phyloP scores from a whole-genome alignment of 176 grass and related monocot genomes.

The Neostapfia colusana region DNA sequence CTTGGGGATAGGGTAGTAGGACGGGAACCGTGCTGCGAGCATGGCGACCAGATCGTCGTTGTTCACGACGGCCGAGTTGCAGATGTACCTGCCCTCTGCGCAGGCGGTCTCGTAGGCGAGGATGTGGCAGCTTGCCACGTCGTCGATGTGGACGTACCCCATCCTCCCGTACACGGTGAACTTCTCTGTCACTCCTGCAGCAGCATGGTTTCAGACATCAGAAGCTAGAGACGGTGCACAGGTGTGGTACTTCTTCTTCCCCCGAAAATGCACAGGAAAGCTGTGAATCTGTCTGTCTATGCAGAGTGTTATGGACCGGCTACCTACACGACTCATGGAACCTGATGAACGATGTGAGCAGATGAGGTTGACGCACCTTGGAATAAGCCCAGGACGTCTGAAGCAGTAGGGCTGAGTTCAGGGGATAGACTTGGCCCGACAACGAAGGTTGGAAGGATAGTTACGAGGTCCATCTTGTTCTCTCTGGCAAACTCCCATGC shows the following conservation, averaged over 20 bases:
- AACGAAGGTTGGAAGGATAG: conserved; percentile 75
- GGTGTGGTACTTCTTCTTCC: neutral
- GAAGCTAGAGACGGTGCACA: neutral
- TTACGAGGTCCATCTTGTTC: conserved; percentile 76
- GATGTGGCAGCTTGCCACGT: conserved; percentile 81
- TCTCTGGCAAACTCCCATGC: conserved; percentile 87
- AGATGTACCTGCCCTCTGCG: conserved; percentile 75
- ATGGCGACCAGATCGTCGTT: conserved; percentile 45
- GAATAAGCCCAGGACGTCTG: conserved; percentile 66
- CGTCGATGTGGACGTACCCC: conserved; percentile 93
- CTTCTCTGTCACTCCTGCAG: conserved; percentile 60
- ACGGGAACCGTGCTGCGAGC: conserved; percentile 64
- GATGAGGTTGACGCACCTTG: conserved; percentile 41
- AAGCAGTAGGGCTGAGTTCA: conserved; percentile 60
- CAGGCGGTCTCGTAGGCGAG: conserved; percentile 60
- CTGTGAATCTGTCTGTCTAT: too few species aligned
- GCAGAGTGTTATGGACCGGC: neutral
- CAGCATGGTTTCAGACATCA: conserved; percentile 14
- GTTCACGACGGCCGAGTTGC: conserved; percentile 68
- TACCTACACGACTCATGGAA: neutral
- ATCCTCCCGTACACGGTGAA: conserved; percentile 81
- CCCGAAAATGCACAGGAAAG: neutral
- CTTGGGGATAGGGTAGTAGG: conserved; percentile 58
- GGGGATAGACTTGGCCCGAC: conserved; percentile 60
- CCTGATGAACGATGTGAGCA: neutral